Evolutionary conservation across 2,329 filamentous ascomycete genomes (phyloP).

Genomic region (Didymella keratinophila): DNA sequence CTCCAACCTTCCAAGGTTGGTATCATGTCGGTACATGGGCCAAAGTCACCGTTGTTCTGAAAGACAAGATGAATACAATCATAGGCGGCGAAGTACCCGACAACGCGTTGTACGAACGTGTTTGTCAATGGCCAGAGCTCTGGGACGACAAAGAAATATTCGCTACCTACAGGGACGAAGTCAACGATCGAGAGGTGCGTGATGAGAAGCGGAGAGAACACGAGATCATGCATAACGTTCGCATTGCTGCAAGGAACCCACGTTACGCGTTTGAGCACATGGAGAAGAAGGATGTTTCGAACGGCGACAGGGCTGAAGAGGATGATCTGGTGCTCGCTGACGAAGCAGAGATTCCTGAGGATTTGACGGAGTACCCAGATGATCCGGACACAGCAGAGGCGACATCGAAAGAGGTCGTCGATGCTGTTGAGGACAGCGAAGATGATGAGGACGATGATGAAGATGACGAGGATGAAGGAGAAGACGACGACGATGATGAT

Average conservation of each 20-base stretch:
- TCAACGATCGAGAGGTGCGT: conserved; percentile 34
- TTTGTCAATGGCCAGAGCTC: conserved; percentile 43
- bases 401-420: conserved; percentile 33
- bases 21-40: conserved; percentile 81
- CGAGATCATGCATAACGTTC: conserved; percentile 43
- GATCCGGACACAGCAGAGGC: conserved; percentile 37
- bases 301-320: neutral
- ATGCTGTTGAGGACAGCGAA: conserved; percentile 23
- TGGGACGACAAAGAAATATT: conserved; percentile 46
- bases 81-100: conserved; percentile 47
- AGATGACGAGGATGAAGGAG: conserved; percentile 27
- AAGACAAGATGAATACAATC: conserved; percentile 72
- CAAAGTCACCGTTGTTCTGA: conserved; percentile 87
- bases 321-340: conserved; percentile 27
- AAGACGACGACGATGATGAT: conserved; percentile 27
- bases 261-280: conserved; percentile 46
- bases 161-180: conserved; percentile 38
- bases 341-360: conserved; percentile 39
- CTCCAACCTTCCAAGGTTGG: conserved; percentile 73
- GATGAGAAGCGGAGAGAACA: conserved; percentile 41
- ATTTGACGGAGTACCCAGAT: conserved; percentile 44
- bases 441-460: conserved; percentile 27
- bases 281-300: conserved; percentile 23
- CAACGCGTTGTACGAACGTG: conserved; percentile 41
- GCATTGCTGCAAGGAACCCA: conserved; percentile 45